A percentile compares a stretch with the other conserved stretches of the same genome.
phyloP scores from a whole-genome alignment of 441 rosid species.

The Euphorbia corollata region DNA sequence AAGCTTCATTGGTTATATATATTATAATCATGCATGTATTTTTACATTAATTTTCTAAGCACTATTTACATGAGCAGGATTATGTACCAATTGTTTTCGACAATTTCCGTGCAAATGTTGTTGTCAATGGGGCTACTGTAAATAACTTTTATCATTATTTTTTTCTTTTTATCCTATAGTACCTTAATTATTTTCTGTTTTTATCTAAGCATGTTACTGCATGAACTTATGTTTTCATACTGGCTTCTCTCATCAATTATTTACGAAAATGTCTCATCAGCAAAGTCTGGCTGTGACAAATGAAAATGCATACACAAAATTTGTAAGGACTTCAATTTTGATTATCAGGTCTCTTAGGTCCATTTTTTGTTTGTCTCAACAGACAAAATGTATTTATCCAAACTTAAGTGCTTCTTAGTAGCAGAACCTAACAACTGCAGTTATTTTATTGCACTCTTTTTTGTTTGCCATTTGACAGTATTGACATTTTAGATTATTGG shows the following conservation, averaged over 20 bases:
- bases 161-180: not conserved
- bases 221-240: constrained; percentile 62
- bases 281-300: no score
- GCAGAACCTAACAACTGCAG: no score
- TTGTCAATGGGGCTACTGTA: constrained; percentile 77
- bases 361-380: no score
- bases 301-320: no score
- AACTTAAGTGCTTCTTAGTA: no score
- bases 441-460: no score
- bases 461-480: no score
- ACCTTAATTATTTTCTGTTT: constrained; percentile 5
- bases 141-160: constrained; percentile 31
- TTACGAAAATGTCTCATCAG: constrained; percentile 59
- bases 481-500: no score
- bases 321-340: no score
- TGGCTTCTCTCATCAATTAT: constrained; percentile 84
- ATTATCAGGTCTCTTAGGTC: no score
- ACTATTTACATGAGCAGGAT: constrained; percentile 39
- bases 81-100: constrained; percentile 89
- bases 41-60: constrained; percentile 16
- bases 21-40: no score
- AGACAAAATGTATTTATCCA: no score
- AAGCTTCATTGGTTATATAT: not conserved
- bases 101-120: constrained; percentile 94
- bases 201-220: constrained; percentile 16